phyloP scores from a whole-genome alignment of 2,329 filamentous ascomycete genomes.

The Talaromyces atroroseus region DNA sequence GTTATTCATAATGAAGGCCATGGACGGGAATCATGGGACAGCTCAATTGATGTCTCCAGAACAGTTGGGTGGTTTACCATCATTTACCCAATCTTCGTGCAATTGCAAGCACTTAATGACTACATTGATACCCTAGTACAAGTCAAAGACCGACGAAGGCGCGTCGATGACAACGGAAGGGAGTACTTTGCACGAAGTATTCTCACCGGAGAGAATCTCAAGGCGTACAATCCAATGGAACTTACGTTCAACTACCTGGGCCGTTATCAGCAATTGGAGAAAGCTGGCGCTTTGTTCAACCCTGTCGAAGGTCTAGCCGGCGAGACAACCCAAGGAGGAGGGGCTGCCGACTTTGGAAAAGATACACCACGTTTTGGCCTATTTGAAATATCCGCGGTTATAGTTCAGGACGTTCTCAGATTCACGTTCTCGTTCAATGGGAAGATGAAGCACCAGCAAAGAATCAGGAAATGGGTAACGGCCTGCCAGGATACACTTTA shows the following conservation, averaged over 20 bases:
- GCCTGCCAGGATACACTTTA: slow-evolving; percentile 32
- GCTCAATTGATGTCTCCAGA: slow-evolving; percentile 43
- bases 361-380: slow-evolving; percentile 44
- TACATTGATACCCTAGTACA: slow-evolving; percentile 28
- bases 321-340: slow-evolving; percentile 41
- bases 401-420: slow-evolving; percentile 42
- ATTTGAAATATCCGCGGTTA: slow-evolving; percentile 49
- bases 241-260: slow-evolving; percentile 40
- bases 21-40: slow-evolving; percentile 43
- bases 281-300: slow-evolving; percentile 41
- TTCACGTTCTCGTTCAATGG: slow-evolving; percentile 50
- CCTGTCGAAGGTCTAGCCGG: slow-evolving; percentile 43
- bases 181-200: slow-evolving; percentile 34
- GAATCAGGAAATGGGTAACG: slow-evolving; percentile 41
- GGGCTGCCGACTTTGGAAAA: slow-evolving; percentile 42
- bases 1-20: slow-evolving; percentile 47
- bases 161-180: slow-evolving; percentile 33
- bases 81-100: slow-evolving; percentile 40
- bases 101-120: slow-evolving; percentile 20
- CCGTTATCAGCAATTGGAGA: slow-evolving; percentile 39
- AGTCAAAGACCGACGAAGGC: slow-evolving; percentile 36
- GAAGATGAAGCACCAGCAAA: slow-evolving; percentile 42
- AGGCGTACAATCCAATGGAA: slow-evolving; percentile 32
- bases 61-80: slow-evolving; percentile 51
- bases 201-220: slow-evolving; percentile 25